Conservation (phyloP, 2,329 filamentous ascomycete genomes). For the Hypoxylon sp. region DNA sequence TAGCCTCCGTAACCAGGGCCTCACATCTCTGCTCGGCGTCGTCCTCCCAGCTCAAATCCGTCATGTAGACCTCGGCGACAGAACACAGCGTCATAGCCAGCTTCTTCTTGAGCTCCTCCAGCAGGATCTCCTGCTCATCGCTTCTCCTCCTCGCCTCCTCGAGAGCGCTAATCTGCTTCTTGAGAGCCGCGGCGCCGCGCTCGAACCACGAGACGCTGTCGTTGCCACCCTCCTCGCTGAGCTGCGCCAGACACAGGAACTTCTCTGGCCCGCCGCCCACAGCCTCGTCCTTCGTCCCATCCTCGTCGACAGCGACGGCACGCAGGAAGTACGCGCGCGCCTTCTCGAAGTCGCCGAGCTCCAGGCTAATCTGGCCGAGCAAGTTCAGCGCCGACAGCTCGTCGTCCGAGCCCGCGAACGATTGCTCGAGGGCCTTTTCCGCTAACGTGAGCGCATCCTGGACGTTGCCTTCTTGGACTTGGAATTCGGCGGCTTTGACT, state of each 20-base stretch:
- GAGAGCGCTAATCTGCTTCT: slow-evolving; percentile 77
- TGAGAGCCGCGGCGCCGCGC: slow-evolving; percentile 79
- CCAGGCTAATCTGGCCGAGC: slow-evolving; percentile 85
- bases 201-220: slow-evolving; percentile 79
- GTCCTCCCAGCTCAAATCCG: slow-evolving; percentile 91
- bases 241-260: slow-evolving; percentile 93
- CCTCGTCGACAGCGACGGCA: slow-evolving; percentile 82
- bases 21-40: slow-evolving; percentile 94
- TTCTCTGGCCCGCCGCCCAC: slow-evolving; percentile 90
- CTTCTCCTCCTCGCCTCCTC: slow-evolving; percentile 60
- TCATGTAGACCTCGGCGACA: slow-evolving; percentile 98
- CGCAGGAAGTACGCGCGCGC: slow-evolving; percentile 80
- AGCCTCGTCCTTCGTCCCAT: slow-evolving; percentile 78
- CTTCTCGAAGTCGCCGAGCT: slow-evolving; percentile 83
- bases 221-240: slow-evolving; percentile 79
- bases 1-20: slow-evolving; percentile 88
- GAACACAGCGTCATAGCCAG: slow-evolving; percentile 93
- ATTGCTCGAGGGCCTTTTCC: slow-evolving; percentile 52
- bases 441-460: slow-evolving; percentile 52
- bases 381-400: slow-evolving; percentile 79
- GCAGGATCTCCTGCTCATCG: slow-evolving; percentile 56
- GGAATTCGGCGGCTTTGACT: slow-evolving; percentile 54
- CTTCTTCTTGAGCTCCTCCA: slow-evolving; percentile 82
- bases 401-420: slow-evolving; percentile 58
- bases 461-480: slow-evolving; percentile 53